Evolutionary conservation across 106 monocot species (phyloP), one percentile per base, ranked within the genome.

Genomic region (Xerophyta viscosa): DNA sequence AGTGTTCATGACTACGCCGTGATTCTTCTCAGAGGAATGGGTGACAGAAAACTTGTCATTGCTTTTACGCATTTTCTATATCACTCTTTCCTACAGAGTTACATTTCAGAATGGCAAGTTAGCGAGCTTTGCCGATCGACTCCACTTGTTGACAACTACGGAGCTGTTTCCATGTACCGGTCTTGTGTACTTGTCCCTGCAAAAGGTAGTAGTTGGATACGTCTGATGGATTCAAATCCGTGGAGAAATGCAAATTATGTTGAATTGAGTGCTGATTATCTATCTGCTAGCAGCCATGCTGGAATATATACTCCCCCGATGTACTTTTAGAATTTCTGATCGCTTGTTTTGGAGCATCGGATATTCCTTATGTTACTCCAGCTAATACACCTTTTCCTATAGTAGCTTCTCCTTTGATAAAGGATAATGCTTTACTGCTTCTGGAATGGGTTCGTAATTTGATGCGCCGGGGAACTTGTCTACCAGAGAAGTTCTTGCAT

Each of bases 381-480:
- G 7, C 33, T 6, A 33, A 10, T 10, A 45, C 66, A 1, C 6
- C 20, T 3, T 74, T 79, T 43, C 50, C 60, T 18, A 69, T 61
- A 24, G 56, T 69, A 0, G 54, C 53, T 26, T 73, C 80, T 25
- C 48, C 57, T 31, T 26, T 81, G 24, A 71, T 67, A 13, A 37
- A 44, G 48, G 48, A 66, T 6, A 66, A 81, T 41, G 66, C 71
- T 3, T 27, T 75, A 29, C 50, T 81, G 47, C 60, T 81, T 0
- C 62, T 81, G 0, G 21, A 75, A 1, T 81, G 80, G 80, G 63
- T 81, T 58, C n/a, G 24, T 0, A 46, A 67, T 37, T 39, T n/a
- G n/a, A n/a, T n/a, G n/a, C n/a, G 26, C 6, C 13, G 8, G 13
- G 63, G 75, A 13, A 20, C 26, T 25, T 6, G 3, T 4, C 25